Conservation (phyloP, 371 early-diverging fungal genomes). For the Ordospora pajunii region DNA sequence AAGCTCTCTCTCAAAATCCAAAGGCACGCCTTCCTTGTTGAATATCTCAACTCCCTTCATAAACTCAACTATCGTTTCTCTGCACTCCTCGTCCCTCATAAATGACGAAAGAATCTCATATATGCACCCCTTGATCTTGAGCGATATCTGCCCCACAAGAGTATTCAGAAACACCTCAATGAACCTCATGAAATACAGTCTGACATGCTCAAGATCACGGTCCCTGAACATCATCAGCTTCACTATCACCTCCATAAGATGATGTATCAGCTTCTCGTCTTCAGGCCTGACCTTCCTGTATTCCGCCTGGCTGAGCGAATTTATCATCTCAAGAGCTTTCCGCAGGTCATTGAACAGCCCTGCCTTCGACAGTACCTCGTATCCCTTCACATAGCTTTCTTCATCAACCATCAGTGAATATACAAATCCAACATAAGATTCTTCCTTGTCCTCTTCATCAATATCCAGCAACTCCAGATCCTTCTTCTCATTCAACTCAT, state of each 20-base stretch:
- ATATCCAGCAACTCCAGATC: conserved; percentile 3
- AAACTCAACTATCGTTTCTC: conserved; percentile 14
- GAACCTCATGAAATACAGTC: conserved; percentile 34
- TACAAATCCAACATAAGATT: conserved; percentile 46
- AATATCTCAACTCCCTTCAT: conserved; percentile 22
- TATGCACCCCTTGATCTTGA: conserved; percentile 24
- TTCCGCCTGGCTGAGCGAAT: neutral
- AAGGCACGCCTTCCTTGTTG: conserved; percentile 15
- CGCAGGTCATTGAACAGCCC: conserved; percentile 21
- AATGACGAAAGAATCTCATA: conserved; percentile 37
- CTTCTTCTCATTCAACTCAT: conserved; percentile 29
- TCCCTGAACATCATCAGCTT: conserved; percentile 21
- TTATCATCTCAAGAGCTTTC: conserved; percentile 28
- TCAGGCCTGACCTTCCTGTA: conserved; percentile 21
- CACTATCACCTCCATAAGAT: conserved; percentile 29
- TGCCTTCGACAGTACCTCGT: conserved; percentile 3
- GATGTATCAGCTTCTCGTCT: conserved; percentile 37
- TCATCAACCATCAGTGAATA: conserved; percentile 40
- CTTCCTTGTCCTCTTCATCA: neutral
- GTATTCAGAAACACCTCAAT: conserved; percentile 32
- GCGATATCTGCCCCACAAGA: neutral
- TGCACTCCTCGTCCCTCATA: conserved; percentile 32
- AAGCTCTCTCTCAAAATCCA: conserved; percentile 28
- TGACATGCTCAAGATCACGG: conserved; percentile 5
- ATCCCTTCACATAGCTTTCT: conserved; percentile 10